Base-by-base conservation (phyloP, 768 basidiomycete genomes). In the Erythrobasidium yunnanense region DNA sequence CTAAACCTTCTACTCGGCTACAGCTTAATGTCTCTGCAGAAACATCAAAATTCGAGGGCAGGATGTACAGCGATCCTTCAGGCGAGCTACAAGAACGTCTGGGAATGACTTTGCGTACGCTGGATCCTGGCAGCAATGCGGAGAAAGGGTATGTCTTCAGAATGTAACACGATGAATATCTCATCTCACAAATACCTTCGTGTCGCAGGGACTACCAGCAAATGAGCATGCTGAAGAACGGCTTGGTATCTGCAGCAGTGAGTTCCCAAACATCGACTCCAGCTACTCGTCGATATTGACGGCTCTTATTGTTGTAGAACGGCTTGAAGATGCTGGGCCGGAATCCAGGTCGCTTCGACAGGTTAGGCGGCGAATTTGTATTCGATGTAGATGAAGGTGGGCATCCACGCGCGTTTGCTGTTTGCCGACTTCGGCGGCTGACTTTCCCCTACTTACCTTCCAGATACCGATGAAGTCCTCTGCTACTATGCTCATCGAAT, bases 141-240 rank as follows among this genome's bases (percentile, higher is more conserved):
- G 49, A 51, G 49, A 51, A 51, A 23, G 49, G 49, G 49, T 23
- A 25, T 18, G 49, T 23, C 8, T 13, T 8, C 8, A 25, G 25
- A 7, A 15, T 8, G 49, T 25, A 51, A 8, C 49, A 23, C 25
- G 22, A 51, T 23, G 11, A 20, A 13, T 13, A 25, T 15, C 49
- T 15, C 11, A 51, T 51, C 11, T 25, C 23, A 25, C 11, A 18
- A 25, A 51, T 25, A 51, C 11, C 17, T 8, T 25, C 25, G 49
- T 51, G 11, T 25, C 49, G 25, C 49, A 51, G 49, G 8, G 49
- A 51, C 23, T 51, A 51, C 23, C 49, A 51, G 23, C 49, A 51
- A 25, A 51, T 51, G 49, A 51, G 49, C 49, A 51, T 51, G 49
- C 49, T 51, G 11, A 51, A 51, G 23, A 51, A 51, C 23, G 49